Evolutionary conservation across 108 stramenopile species (phyloP), one percentile per base, ranked within the genome.

Genomic region (Cyclotella cryptica): DNA sequence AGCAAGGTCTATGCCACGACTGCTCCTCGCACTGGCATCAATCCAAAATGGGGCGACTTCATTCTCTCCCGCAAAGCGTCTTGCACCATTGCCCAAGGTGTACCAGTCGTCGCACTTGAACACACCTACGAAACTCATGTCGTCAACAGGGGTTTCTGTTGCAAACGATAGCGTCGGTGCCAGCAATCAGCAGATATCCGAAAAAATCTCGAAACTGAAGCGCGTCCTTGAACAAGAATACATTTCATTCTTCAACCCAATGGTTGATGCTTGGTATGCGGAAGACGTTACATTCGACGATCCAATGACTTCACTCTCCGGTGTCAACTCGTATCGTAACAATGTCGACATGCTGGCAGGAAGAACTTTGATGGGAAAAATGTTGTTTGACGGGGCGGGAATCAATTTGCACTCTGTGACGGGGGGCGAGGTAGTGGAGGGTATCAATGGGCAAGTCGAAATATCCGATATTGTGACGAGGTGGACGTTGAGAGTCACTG

Each of bases 341-440:
- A 98, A 98, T 70, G 93, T 98, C 5, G 97, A 98, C 77, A 97
- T 97, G 98, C 80, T 98, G 15, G 93, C 93, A 3, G 88, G 87
- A 24, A 60, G 97, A 42, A 96, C 96, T 18, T 28, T 86, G 1
- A 26, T 98, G 70, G 98, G 98, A 0, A 92, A 87, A 45, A 29
- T 96, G 12, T 69, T 98, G 21, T 98, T 98, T 76, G 77, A 85
- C 43, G 98, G 94, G 61, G 97, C 96, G 22, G 85, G 94, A 24
- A 98, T 98, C 66, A 74, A 85, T 64, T 74, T 98, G 35, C 98
- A 98, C 83, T 87, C 85, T 28, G 85, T 97, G 21, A 82, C 83
- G 61, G 96, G 94, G 47, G 94, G 95, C 7, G 88, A 86, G 22
- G 51, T 89, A 21, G 68, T 62, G 1, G 46, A 62, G 21, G 53